Base-by-base conservation (phyloP, 2,329 filamentous ascomycete species). In the Colletotrichum sp. region DNA sequence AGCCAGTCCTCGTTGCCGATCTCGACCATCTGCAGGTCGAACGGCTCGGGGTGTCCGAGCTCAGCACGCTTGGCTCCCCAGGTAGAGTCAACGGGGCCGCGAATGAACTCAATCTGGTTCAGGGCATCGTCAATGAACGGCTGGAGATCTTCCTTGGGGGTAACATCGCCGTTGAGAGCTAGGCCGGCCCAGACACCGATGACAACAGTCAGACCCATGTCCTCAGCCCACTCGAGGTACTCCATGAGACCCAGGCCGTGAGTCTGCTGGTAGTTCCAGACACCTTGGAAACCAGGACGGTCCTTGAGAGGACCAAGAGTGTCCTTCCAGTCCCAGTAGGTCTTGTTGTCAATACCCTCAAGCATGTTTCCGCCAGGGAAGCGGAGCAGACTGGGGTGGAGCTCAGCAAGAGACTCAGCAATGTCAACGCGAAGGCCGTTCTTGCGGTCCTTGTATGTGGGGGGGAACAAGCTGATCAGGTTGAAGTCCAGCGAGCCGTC, bases 1-100 rank as follows among this genome's bases (percentile, higher is more conserved):
- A 93, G 87, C 85, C 90, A 90, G 78, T 94, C 93, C 80, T 94
- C 93, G 80, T 94, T 94, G 74, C 93, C 93, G 58, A 94, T 84
- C 82, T 94, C 93, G 70, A 94, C 90, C 78, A 90, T 92, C 13
- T 88, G 85, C 65, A 94, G 86, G 34, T 81, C 85, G 84, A 91
- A 94, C 0, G 93, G 92, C 74, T 91, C 86, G 0, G 91, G 88
- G 78, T 93, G 89, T 5, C 93, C 93, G 4, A 92, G 86, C 58
- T 88, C 83, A 8, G 91, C 91, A 22, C 92, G 90, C 8, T 88
- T 82, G 6, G 88, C 86, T 16, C 92, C 92, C 85, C 90, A 93
- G 28, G 86, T 87, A 2, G 90, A 90, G 61, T 86, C 84, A 2
- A 83, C 81, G 48, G 88, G 84, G 4, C 92, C 92, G 13, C 88